Conservation (phyloP, 2,329 filamentous ascomycete species). For the Sarocladium kiliense region DNA sequence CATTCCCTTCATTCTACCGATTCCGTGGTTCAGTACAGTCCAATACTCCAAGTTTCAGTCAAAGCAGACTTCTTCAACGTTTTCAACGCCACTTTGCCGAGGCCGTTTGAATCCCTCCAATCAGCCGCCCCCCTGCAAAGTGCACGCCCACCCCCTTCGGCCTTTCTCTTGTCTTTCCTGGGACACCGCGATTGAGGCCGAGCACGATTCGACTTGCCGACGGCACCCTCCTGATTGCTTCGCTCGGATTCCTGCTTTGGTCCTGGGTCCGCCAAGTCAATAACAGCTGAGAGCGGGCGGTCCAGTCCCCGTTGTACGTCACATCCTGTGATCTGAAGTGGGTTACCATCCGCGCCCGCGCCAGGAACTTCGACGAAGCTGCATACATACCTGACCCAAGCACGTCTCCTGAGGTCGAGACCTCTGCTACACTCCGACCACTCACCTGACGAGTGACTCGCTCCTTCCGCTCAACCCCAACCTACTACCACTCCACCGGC, state of each 20-base stretch:
- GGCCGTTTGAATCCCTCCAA: slow-evolving; percentile 5
- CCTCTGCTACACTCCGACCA: neutral
- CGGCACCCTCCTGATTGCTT: slow-evolving; percentile 4
- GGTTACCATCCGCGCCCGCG: neutral
- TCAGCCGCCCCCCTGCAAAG: slow-evolving; percentile 6
- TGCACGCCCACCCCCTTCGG: slow-evolving; percentile 6
- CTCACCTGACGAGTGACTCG: neutral
- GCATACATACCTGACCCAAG: neutral
- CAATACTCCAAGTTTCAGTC: neutral
- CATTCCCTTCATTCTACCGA: neutral
- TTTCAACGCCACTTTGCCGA: neutral
- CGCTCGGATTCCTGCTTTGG: slow-evolving; percentile 7
- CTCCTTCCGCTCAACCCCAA: neutral
- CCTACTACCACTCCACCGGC: neutral
- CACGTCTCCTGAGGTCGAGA: neutral
- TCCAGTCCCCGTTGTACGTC: slow-evolving; percentile 5
- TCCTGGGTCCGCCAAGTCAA: slow-evolving; percentile 7
- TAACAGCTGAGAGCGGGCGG: slow-evolving; percentile 4
- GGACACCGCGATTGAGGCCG: neutral
- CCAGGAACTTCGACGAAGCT: neutral
- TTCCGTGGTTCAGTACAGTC: neutral
- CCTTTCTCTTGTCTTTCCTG: neutral
- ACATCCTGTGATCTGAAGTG: slow-evolving; percentile 3
- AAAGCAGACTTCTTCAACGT: neutral
- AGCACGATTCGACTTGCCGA: slow-evolving; percentile 7